A percentile compares a stretch with the other conserved stretches of the same genome.
phyloP scores from a whole-genome alignment of 345 rosid species.

The Microcos paniculata region DNA sequence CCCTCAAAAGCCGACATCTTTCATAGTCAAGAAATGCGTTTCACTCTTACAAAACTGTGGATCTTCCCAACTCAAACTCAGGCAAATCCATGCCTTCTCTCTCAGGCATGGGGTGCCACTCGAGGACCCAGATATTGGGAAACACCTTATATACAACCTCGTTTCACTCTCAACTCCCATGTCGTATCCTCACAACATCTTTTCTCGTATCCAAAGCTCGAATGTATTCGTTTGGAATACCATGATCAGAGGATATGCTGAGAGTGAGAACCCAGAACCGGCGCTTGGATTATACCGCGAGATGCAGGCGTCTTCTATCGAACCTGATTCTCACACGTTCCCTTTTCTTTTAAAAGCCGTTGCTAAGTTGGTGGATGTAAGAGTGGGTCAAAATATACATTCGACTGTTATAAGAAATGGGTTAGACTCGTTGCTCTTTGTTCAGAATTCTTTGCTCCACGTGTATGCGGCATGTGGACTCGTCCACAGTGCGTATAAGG shows the following conservation, averaged over 20 bases:
- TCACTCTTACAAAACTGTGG: conserved; percentile 44
- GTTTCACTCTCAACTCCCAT: conserved; percentile 66
- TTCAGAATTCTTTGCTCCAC: conserved; percentile 66
- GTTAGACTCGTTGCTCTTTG: conserved; percentile 57
- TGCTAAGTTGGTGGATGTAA: conserved; percentile 48
- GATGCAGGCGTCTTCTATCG: conserved; percentile 40
- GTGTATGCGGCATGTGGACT: conserved; percentile 55
- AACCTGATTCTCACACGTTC: conserved; percentile 82
- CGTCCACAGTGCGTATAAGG: conserved; percentile 44
- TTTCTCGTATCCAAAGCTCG: conserved; percentile 43
- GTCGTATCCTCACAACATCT: conserved; percentile 53
- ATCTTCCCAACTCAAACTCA: conserved; percentile 50
- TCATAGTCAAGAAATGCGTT: conserved; percentile 49
- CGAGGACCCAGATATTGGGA: conserved; percentile 44
- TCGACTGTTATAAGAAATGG: conserved; percentile 54
- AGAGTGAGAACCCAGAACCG: conserved; percentile 47
- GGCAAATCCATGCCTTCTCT: conserved; percentile 69
- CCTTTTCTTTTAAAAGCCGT: conserved; percentile 82
- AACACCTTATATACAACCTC: conserved; percentile 53
- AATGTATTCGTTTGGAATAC: conserved; percentile 74
- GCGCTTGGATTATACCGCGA: conserved; percentile 51
- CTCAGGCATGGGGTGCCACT: conserved; percentile 57
- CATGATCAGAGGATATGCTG: conserved; percentile 80
- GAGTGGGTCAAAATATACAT: conserved; percentile 55
- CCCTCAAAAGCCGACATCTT: conserved; percentile 11